Base-by-base conservation (phyloP, 2,329 filamentous ascomycete species). In the Aspergillus tubingensis region DNA sequence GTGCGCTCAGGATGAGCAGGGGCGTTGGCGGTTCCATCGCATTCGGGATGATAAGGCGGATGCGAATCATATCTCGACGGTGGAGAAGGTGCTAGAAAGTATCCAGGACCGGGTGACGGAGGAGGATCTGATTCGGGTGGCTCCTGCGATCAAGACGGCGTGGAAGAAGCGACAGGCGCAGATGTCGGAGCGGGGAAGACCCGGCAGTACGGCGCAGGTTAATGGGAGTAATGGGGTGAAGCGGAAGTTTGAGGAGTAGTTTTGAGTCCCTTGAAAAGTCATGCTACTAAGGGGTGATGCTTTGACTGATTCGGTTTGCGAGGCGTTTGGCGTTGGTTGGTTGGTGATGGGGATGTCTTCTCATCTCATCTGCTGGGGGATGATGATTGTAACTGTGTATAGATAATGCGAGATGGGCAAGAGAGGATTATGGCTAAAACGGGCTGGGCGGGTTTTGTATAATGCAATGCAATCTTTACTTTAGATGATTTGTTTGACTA, bases 21-120 rank as follows among this genome's bases (percentile, higher is more conserved):
- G 85, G 17, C 82, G 88, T 21, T 99, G 95, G 95, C 87, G 92
- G 60, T 91, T 91, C 74, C 89, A 95, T 68, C 88, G 93, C 30
- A 94, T 97, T 76, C 85, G 95, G 55, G 93, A 98, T 70, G 95
- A 99, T 77, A 99, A 99, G 79, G 81, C 83, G 27, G 90, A 96
- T 67, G 92, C 91, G 0, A 99, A 99, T 71, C 93, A 98, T 76
- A 89, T 91, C 61, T 88, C 82, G 17, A 94, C 91, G 0, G 91
- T 97, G 1, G 82, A 88, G 25, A 96, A 90, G 73, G 95, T 99
- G 3, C 83, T 97, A 61, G 89, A 94, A 65, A 96, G 91, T 76
- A 98, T 99, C 68, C 84, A 87, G 62, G 92, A 97, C 70, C 88
- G 87, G 1, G 92, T 99, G 10, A 90, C 87, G 0, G 87, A 96